Evolutionary conservation across 345 rosid genomes (phyloP), one percentile per base, ranked within the genome.

Genomic region (Pistacia atlantica): DNA sequence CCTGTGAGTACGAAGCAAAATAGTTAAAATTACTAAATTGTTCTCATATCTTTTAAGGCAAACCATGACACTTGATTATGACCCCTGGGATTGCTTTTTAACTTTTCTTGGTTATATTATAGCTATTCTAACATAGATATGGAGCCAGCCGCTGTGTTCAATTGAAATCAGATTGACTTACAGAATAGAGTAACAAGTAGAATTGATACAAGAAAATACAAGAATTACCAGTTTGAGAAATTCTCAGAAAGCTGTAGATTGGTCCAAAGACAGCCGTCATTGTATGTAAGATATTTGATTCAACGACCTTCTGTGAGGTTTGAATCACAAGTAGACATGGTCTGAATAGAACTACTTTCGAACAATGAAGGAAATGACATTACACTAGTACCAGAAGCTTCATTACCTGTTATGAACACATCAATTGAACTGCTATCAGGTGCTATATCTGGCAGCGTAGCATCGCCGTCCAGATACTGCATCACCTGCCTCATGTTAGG

Each of bases 391-490:
- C 9, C 42, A 28, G 75, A 73, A 73, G 57, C 33, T 66, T 35
- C 35, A 31, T 65, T 48, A 4, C 60, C 71, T 77, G 7, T 38
- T 4, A 87, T 66, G 1, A 63, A 69, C 18, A 86, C 83, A 20
- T n/a, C 42, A 28, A 63, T 3, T 20, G 3, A 17, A n/a, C 2
- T 11, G n/a, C 58, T 31, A n/a, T 78, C 60, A 2, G 25, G 9
- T 49, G 72, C 37, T 13, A 78, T 48, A 61, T 72, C 77, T 16
- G 72, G 75, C 35, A 75, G 48, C 3, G 8, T 33, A 5, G 75
- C 85, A 51, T 78, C 70, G 11, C 86, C 83, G 13, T 86, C 85
- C 7, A 88, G 78, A 68, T 75, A 84, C 8, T 86, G 85, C 48
- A 83, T 45, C 55, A 83, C 74, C n/a, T 79, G 74, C 70, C 77